phyloP scores from a whole-genome alignment of 768 basidiomycete species.

The Tulasnella sp. region DNA sequence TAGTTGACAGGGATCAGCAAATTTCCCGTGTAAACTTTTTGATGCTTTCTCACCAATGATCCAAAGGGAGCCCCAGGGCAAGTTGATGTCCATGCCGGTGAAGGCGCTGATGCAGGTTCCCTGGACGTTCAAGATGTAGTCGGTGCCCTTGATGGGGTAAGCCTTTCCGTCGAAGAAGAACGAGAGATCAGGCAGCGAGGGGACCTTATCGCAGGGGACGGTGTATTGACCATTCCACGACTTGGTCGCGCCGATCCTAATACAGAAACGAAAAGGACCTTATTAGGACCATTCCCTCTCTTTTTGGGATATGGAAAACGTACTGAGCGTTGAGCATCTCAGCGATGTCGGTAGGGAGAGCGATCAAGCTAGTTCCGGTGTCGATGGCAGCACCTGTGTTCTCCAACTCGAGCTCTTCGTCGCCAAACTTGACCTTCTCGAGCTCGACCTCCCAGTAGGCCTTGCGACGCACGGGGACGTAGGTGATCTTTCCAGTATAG shows the following conservation, averaged over 20 bases:
- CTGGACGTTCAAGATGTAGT: conserved; percentile 84
- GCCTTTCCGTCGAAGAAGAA: conserved; percentile 74
- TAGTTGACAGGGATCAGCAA: conserved; percentile 1
- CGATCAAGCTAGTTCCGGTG: conserved; percentile 92
- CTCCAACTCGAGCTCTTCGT: conserved; percentile 80
- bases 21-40: no score
- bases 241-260: conserved; percentile 77
- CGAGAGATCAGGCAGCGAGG: conserved; percentile 70
- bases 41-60: conserved; percentile 68
- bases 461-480: conserved; percentile 86
- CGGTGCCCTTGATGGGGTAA: conserved; percentile 67
- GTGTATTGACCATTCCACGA: conserved; percentile 95
- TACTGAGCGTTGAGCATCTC: conserved; percentile 88
- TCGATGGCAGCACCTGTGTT: conserved; percentile 91
- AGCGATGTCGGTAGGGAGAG: conserved; percentile 84
- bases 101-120: conserved; percentile 93
- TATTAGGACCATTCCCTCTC: no score
- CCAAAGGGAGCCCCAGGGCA: conserved; percentile 71
- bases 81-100: conserved; percentile 80
- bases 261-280: background rate
- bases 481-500: conserved; percentile 69
- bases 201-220: conserved; percentile 76
- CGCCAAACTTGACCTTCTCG: conserved; percentile 71
- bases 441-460: conserved; percentile 99
- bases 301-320: no score